Conservation (phyloP, 768 basidiomycete species). For the Coprinopsis sp. region DNA sequence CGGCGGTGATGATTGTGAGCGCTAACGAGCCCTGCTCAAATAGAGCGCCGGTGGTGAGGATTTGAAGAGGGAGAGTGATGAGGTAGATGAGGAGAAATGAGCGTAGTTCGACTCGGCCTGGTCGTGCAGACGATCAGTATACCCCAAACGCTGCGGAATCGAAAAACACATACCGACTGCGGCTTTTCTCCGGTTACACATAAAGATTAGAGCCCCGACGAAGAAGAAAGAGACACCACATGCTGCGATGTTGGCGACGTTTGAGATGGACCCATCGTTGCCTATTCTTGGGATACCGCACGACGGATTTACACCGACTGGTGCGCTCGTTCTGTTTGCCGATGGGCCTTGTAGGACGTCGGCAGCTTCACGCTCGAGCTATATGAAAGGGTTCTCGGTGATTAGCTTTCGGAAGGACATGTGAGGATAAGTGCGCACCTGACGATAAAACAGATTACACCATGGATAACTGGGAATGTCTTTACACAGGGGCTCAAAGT, state of each 20-base stretch:
- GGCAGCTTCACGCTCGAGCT: conserved; percentile 36
- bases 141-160: background rate
- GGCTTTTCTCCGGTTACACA: conserved; percentile 66
- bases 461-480: conserved; percentile 77
- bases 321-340: conserved; percentile 47
- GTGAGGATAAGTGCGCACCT: conserved; percentile 60
- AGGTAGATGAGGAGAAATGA: conserved; percentile 63
- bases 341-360: conserved; percentile 36
- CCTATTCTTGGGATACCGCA: conserved; percentile 74
- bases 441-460: conserved; percentile 93
- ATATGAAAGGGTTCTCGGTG: too few species aligned
- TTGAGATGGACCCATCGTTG: conserved; percentile 59
- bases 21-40: conserved; percentile 71
- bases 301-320: conserved; percentile 75
- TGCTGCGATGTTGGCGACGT: conserved; percentile 81
- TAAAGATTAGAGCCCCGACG: conserved; percentile 50
- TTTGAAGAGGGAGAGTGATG: conserved; percentile 71
- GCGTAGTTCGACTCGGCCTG: conserved; percentile 69
- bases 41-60: conserved; percentile 75
- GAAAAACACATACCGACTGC: conserved; percentile 58
- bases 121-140: background rate
- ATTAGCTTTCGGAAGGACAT: too few species aligned
- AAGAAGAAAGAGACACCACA: conserved; percentile 72
- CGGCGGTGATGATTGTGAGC: conserved; percentile 64
- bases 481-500: conserved; percentile 65